Conservation (phyloP, 768 basidiomycete genomes). For the Asterophora lycoperdoides region DNA sequence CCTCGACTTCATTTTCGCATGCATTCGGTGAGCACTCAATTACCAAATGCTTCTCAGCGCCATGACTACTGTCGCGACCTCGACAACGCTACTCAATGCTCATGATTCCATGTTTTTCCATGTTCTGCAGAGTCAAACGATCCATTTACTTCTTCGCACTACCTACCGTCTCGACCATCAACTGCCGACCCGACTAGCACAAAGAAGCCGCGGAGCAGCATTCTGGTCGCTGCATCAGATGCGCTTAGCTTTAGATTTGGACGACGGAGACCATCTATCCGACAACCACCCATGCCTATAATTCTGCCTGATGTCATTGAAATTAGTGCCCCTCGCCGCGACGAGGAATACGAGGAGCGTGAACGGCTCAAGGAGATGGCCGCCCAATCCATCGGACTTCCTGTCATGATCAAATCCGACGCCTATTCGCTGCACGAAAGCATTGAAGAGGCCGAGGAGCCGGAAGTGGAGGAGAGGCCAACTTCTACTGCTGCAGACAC, state of each 20-base stretch:
- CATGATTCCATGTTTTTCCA: background rate
- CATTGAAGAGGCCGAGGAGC: slow-evolving; percentile 34
- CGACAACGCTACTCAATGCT: background rate
- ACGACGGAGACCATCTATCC: slow-evolving; percentile 37
- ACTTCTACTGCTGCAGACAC: slow-evolving; percentile 2
- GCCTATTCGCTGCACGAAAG: slow-evolving; percentile 31
- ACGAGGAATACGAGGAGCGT: slow-evolving; percentile 69
- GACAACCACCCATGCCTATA: slow-evolving; percentile 35
- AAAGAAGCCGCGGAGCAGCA: slow-evolving; percentile 37
- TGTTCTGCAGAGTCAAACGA: slow-evolving; percentile 7
- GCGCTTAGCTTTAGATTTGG: slow-evolving; percentile 47
- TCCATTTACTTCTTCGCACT: slow-evolving; percentile 22
- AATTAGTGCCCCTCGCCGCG: slow-evolving; percentile 50
- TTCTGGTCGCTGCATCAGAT: slow-evolving; percentile 53
- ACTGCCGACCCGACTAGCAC: slow-evolving; percentile 19
- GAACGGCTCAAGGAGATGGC: slow-evolving; percentile 72
- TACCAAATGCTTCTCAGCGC: background rate
- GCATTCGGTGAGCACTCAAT: slow-evolving; percentile 17
- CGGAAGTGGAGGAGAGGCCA: slow-evolving; percentile 14
- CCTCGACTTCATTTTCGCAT: slow-evolving; percentile 8
- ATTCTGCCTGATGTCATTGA: slow-evolving; percentile 71
- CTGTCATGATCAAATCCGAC: slow-evolving; percentile 43
- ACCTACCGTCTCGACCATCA: slow-evolving; percentile 18
- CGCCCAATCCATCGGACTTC: slow-evolving; percentile 71
- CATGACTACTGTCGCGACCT: background rate